These are phyloP conservation scores for Omphalea diandra DNA, from an alignment of 441 rosid species.

Conservation along the genomic window DNA sequence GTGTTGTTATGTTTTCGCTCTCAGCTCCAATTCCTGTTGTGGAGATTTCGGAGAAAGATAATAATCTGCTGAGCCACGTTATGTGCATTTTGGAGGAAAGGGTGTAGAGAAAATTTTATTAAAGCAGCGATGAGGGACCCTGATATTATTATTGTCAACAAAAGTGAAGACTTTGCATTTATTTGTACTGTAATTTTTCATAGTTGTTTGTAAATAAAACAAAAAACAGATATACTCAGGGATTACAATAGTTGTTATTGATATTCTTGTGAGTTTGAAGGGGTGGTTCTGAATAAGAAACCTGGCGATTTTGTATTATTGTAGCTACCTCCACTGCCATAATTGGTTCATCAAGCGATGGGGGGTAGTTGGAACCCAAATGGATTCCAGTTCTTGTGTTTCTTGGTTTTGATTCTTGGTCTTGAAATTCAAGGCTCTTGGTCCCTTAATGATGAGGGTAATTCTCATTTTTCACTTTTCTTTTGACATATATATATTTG, in stretches of 20 bases:
- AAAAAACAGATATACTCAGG: not conserved
- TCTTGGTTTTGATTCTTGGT: slow-evolving; percentile 47
- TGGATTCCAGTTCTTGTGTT: slow-evolving; percentile 48
- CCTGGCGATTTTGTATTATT: slow-evolving; percentile 53
- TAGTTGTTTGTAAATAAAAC: slow-evolving; percentile 12
- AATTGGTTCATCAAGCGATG: slow-evolving; percentile 55
- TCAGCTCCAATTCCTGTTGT: slow-evolving; percentile 30
- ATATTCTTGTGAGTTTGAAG: slow-evolving; percentile 28
- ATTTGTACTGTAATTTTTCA: slow-evolving; percentile 29
- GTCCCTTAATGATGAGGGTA: slow-evolving; percentile 70
- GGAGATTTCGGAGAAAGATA: slow-evolving; percentile 35
- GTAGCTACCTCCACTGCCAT: slow-evolving; percentile 47
- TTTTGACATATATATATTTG: slow-evolving; percentile 8
- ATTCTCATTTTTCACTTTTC: slow-evolving; percentile 9
- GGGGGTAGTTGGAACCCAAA: slow-evolving; percentile 69
- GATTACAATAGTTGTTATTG: not conserved
- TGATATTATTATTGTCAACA: slow-evolving; percentile 34
- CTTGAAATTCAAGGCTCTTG: slow-evolving; percentile 45
- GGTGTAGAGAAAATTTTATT: slow-evolving; percentile 35
- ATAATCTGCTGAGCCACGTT: slow-evolving; percentile 26
- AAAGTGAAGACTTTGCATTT: slow-evolving; percentile 31
- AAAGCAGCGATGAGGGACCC: slow-evolving; percentile 61
- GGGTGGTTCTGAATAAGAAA: slow-evolving; percentile 33
- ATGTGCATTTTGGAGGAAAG: slow-evolving; percentile 33
- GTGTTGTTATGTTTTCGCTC: slow-evolving; percentile 16